These are phyloP conservation scores for Coniochaeta sp. DNA, from an alignment of 2,329 filamentous ascomycete genomes.

Conservation along the genomic window DNA sequence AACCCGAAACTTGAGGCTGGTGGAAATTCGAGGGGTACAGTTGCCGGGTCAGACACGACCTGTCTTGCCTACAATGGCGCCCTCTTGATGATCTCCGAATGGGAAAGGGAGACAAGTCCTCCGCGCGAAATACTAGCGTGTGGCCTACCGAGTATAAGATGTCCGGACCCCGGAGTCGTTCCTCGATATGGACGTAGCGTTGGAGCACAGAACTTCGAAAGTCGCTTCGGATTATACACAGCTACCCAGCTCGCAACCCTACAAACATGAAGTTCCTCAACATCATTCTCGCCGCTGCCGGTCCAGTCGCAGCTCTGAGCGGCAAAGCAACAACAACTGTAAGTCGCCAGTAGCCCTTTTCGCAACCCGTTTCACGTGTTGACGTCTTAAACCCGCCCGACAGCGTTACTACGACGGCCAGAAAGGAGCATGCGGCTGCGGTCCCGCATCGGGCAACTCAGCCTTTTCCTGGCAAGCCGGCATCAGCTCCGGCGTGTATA, in stretches of 20 bases:
- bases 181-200: too few relatives aligned
- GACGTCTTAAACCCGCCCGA: too few relatives aligned
- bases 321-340: slow-evolving; percentile 1
- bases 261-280: neutral
- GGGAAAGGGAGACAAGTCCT: neutral
- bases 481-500: slow-evolving; percentile 11
- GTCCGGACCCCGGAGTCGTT: neutral
- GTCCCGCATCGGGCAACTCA: slow-evolving; percentile 11
- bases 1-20: neutral
- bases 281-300: neutral
- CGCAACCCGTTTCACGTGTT: too few relatives aligned
- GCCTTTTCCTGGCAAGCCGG: slow-evolving; percentile 19
- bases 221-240: too few relatives aligned
- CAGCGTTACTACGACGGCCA: slow-evolving; percentile 23
- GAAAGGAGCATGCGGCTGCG: slow-evolving; percentile 23
- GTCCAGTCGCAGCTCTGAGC: neutral
- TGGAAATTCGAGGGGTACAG: neutral
- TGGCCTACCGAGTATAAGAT: neutral
- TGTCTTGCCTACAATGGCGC: neutral
- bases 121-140: neutral
- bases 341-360: too few relatives aligned
- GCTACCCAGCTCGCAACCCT: too few relatives aligned
- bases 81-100: neutral
- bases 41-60: neutral
- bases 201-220: too few relatives aligned